These are phyloP conservation scores for Zychaea mexicana DNA, from an alignment of 371 early-diverging fungal genomes.

Conservation along the genomic window DNA sequence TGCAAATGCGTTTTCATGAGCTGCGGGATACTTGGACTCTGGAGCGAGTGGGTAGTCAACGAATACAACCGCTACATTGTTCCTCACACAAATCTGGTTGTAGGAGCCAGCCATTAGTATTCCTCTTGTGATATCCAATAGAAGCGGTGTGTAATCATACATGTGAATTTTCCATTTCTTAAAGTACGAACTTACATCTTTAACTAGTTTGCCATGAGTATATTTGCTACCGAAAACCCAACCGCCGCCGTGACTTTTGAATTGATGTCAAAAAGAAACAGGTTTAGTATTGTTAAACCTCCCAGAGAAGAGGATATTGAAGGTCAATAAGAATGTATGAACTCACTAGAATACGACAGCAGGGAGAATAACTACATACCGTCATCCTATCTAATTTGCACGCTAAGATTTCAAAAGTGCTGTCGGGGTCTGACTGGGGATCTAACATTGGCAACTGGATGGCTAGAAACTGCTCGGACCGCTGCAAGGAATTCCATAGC, in stretches of 20 bases:
- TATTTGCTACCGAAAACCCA: conserved; percentile 23
- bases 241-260: conserved; percentile 22
- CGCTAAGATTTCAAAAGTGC: conserved; percentile 14
- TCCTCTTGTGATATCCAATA: too few species aligned
- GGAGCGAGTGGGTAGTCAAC: conserved; percentile 30
- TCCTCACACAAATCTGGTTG: conserved; percentile 9
- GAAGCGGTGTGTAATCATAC: too few species aligned
- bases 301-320: too few species aligned
- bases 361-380: too few species aligned
- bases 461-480: conserved; percentile 35
- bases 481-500: conserved; percentile 49
- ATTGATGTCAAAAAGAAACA: too few species aligned
- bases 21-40: conserved; percentile 28
- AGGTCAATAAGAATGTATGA: too few species aligned
- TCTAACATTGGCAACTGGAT: conserved; percentile 44
- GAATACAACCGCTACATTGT: conserved; percentile 19
- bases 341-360: conserved; percentile 21
- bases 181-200: conserved; percentile 12
- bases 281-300: too few species aligned
- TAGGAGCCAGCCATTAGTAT: too few species aligned
- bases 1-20: conserved; percentile 25
- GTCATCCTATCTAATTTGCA: too few species aligned
- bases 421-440: conserved; percentile 61
- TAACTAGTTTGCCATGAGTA: conserved; percentile 16
- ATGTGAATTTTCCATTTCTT: too few species aligned